Evolutionary conservation across 2,329 filamentous ascomycete species (phyloP).

Genomic region (Fusarium piperis): DNA sequence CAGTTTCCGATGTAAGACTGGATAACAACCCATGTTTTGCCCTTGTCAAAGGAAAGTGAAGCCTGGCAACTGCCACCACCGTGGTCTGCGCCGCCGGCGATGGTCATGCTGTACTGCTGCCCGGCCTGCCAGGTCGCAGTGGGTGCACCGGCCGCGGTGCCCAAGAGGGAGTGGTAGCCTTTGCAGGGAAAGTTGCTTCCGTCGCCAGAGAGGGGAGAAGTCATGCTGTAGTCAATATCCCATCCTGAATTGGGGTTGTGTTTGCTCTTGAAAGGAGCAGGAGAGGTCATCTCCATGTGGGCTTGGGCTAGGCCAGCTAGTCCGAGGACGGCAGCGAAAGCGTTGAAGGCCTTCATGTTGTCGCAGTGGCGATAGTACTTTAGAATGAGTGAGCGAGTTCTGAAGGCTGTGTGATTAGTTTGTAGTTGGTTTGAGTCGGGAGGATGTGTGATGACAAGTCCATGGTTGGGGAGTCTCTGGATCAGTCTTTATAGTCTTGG

Average conservation of each 20-base stretch:
- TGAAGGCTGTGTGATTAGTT: background rate
- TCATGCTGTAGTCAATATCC: constrained; percentile 76
- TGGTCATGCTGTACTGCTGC: constrained; percentile 68
- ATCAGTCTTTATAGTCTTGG: constrained; percentile 25
- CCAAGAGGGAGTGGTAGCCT: constrained; percentile 62
- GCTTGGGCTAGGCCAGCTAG: constrained; percentile 56
- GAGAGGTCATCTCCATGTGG: constrained; percentile 65
- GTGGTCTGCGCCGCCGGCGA: constrained; percentile 70
- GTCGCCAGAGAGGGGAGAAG: constrained; percentile 66
- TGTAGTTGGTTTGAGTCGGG: background rate
- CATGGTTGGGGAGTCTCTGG: background rate
- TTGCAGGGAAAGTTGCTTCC: constrained; percentile 82
- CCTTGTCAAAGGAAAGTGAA: constrained; percentile 77
- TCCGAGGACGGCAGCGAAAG: constrained; percentile 51
- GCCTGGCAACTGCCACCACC: constrained; percentile 80
- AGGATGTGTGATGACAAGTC: constrained; percentile 6
- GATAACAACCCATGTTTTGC: constrained; percentile 73
- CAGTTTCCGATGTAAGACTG: constrained; percentile 65
- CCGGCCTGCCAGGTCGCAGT: constrained; percentile 72
- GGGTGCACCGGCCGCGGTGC: constrained; percentile 58
- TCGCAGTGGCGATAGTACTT: background rate
- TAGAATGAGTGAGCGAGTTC: background rate
- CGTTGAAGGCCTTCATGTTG: constrained; percentile 20
- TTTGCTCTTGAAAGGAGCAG: constrained; percentile 62
- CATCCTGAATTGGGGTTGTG: constrained; percentile 56